A percentile compares a stretch with the other conserved stretches of the same genome.
phyloP scores from a whole-genome alignment of 2,329 filamentous ascomycete species.

The Hansfordia pulvinata region DNA sequence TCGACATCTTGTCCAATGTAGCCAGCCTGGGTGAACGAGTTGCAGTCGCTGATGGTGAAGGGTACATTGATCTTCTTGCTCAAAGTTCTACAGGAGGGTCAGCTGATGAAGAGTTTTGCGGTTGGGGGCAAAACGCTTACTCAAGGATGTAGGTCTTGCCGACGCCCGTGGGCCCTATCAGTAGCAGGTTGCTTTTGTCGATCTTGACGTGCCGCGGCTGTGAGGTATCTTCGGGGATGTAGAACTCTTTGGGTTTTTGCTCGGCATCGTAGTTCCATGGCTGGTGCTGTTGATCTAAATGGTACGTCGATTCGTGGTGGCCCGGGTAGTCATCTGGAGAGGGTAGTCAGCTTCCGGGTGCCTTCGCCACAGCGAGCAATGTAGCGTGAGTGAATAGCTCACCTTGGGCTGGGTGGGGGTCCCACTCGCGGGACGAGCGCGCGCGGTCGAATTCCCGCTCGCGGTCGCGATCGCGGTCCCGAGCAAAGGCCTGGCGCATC shows the following conservation, averaged over 20 bases:
- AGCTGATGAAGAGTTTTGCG: conserved; percentile 1
- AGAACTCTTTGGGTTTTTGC: conserved; percentile 23
- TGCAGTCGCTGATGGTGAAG: conserved; percentile 91
- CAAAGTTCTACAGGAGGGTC: conserved; percentile 51
- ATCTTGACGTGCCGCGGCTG: conserved; percentile 49
- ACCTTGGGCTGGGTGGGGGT: conserved; percentile 72
- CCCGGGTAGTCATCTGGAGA: conserved; percentile 40
- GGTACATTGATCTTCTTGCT: conserved; percentile 90
- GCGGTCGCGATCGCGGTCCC: no score
- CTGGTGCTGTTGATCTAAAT: no score
- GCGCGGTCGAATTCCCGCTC: no score
- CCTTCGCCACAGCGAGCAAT: no score
- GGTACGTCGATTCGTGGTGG: conserved; percentile 34
- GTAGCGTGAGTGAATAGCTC: conserved; percentile 17
- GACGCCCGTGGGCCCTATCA: conserved; percentile 86
- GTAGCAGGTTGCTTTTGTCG: conserved; percentile 88
- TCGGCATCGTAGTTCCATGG: conserved; percentile 23
- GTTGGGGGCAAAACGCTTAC: conserved; percentile 21
- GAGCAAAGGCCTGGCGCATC: conserved; percentile 55
- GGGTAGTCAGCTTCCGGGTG: conserved; percentile 21
- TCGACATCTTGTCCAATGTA: conserved; percentile 99
- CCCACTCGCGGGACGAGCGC: no score
- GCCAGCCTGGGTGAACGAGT: conserved; percentile 87
- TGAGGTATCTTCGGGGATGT: conserved; percentile 31
- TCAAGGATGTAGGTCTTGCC: conserved; percentile 91